Base-by-base conservation (phyloP, 805 yeast genomes). In the Pichia ethanolica region DNA sequence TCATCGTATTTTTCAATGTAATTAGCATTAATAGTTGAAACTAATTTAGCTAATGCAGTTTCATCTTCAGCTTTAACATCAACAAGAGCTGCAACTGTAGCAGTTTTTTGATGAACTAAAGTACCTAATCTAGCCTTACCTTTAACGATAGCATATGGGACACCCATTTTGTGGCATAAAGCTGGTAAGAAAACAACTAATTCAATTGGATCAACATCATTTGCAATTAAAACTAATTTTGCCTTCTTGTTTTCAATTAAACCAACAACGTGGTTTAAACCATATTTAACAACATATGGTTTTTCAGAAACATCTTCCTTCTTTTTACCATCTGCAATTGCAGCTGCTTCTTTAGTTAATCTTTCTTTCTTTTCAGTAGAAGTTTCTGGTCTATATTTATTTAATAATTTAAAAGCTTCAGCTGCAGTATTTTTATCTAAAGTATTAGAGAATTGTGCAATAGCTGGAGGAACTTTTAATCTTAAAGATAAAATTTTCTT, bases 321-420 rank as follows among this genome's bases (percentile, higher is more conserved):
- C 76, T 88, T 81, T 83, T 90, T 89, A 74, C 98, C 98, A 71
- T 89, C 97, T 58, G 97, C 97, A 69, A 90, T 82, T 65, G 97
- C 98, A 68, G 97, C 96, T 61, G 99, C 97, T 81, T 93, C 98
- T 79, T 87, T 88, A 77, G 93, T 85, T 70, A 91, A 84, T 82
- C 99, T 89, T 81, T 89, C 97, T 84, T 89, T 89, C 96, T 91
- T 91, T 81, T 93, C 97, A 71, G 89, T 85, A 69, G 83, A 69
- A 60, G 97, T 87, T 82, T 91, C 99, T 71, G 99, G 98, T 79
- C 96, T 85, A 89, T 91, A 91, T 82, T 93, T 91, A 95, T 89
- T 89, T 79, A 91, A 84, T 68, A 91, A 83, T 82, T 90, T 90
- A 84, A 91, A 87, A 65, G 96, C 79, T 77, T 87, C 95, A 66